A percentile compares a stretch with the other conserved stretches of the same genome.
Evolutionary conservation across 169 alveolate species (phyloP).

Genomic region (Plasmodium chabaudi): DNA sequence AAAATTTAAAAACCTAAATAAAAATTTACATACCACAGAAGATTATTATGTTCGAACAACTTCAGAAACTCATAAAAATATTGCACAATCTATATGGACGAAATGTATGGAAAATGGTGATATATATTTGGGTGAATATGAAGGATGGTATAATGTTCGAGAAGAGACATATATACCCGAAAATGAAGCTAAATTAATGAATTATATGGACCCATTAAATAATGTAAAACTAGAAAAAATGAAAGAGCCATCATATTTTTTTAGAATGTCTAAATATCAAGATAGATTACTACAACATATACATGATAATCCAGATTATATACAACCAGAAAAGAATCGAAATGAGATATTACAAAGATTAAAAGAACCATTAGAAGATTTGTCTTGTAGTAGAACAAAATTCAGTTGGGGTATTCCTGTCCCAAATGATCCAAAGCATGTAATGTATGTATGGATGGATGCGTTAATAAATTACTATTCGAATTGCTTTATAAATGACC

Average conservation of each 20-base stretch:
- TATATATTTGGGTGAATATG: slow-evolving; percentile 89
- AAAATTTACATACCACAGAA: slow-evolving; percentile 76
- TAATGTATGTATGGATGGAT: slow-evolving; percentile 97
- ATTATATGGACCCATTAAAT: slow-evolving; percentile 89
- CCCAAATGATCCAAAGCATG: slow-evolving; percentile 88
- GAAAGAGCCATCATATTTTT: slow-evolving; percentile 93
- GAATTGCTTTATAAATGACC: slow-evolving; percentile 79
- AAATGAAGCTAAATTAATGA: slow-evolving; percentile 90
- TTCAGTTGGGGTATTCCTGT: slow-evolving; percentile 95
- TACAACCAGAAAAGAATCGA: slow-evolving; percentile 88
- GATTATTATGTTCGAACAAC: slow-evolving; percentile 92
- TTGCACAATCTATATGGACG: slow-evolving; percentile 88
- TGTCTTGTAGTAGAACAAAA: slow-evolving; percentile 91
- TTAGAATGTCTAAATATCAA: slow-evolving; percentile 92
- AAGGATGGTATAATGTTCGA: slow-evolving; percentile 93
- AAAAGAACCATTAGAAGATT: slow-evolving; percentile 89
- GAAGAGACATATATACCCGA: slow-evolving; percentile 94
- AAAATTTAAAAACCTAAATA: slow-evolving; percentile 78
- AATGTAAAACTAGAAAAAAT: slow-evolving; percentile 87
- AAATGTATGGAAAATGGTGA: slow-evolving; percentile 86
- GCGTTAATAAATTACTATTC: slow-evolving; percentile 93
- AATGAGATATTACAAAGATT: slow-evolving; percentile 87
- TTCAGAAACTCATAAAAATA: slow-evolving; percentile 84
- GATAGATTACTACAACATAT: slow-evolving; percentile 85
- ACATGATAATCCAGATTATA: slow-evolving; percentile 81